A percentile compares a stretch with the other conserved stretches of the same genome.
Conservation (phyloP, 1,284 basidiomycete species). For the Heterobasidion occidentale region DNA sequence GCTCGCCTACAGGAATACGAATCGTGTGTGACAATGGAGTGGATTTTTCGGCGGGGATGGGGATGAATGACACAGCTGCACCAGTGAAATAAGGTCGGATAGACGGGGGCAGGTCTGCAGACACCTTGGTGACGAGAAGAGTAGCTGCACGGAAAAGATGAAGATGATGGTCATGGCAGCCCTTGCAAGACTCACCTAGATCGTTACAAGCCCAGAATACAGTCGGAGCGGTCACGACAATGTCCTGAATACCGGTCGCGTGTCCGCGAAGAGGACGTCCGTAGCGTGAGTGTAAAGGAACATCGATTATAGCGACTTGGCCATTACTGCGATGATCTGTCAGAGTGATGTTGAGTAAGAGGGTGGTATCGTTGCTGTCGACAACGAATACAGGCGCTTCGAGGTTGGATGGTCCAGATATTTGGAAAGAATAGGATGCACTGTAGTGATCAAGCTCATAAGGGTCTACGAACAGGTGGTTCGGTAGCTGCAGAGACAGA, state of each 20-base stretch:
- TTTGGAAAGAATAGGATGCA: neutral
- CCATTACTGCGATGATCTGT: neutral
- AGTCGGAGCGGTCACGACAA: neutral
- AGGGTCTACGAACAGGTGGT: neutral
- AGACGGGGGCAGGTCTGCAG: neutral
- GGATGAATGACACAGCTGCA: neutral
- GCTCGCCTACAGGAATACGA: neutral
- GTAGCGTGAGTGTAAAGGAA: neutral
- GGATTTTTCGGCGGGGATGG: neutral
- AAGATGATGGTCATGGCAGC: neutral
- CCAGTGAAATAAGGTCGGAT: neutral
- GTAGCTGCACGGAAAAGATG: neutral
- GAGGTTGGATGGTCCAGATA: neutral
- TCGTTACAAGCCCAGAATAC: neutral
- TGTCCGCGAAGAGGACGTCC: neutral
- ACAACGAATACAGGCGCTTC: neutral
- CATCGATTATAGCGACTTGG: neutral
- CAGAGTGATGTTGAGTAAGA: neutral
- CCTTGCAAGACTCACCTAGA: neutral
- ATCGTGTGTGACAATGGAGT: neutral
- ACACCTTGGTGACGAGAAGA: neutral
- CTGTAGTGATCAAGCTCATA: constrained; percentile 1
- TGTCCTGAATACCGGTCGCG: neutral
- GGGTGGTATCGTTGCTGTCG: neutral
- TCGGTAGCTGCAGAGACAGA: neutral